Base-by-base conservation (phyloP, 2,329 filamentous ascomycete genomes). In the Elsinoe ampelina region DNA sequence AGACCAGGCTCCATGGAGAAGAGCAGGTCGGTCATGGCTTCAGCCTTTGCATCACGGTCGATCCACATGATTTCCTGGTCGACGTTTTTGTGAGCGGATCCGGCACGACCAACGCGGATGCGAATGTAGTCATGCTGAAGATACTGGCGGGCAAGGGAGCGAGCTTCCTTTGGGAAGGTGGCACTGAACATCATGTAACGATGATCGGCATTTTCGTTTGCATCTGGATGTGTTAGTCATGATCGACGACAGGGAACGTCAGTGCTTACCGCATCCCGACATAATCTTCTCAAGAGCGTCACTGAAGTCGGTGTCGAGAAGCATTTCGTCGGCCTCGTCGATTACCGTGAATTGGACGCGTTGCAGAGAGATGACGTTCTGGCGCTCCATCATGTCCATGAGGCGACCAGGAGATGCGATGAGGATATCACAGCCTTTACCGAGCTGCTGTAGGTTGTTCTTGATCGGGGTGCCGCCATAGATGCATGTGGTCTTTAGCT, bases 321-420 rank as follows among this genome's bases (percentile, higher is more conserved):
- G 79, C 78, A 98, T 85, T 74, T 98, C 92, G 67, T 98, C 93
- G 0, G 93, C 93, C 68, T 98, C 93, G 59, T 97, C 93, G 60
- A 98, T 84, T 61, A 97, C 81, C 62, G 81, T 83, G 70, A 77
- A 83, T 72, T 85, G 85, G 59, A 96, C 79, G 39, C 92, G 87
- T 19, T 78, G 78, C 54, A 96, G 76, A 0, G 84, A 87, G 1
- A 96, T 73, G 12, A 86, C 66, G 13, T 83, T 71, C 0, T 84
- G 81, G 32, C 85, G 82, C 39, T 83, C 75, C 74, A 97, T 90
- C 65, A 97, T 87, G 65, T 96, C 88, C 48, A 84, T 75, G 1
- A 98, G 78, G 45, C 93, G 87, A 57, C 93, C 93, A 4, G 92
- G 89, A 13, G 92, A 92, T 8, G 83, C 91, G 63, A 97, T 83